Percentiles rank a stretch among this genome's conserved stretches.
Conservation (phyloP, 2,329 filamentous ascomycete genomes). For the Phyllosticta paracitricarpa region DNA sequence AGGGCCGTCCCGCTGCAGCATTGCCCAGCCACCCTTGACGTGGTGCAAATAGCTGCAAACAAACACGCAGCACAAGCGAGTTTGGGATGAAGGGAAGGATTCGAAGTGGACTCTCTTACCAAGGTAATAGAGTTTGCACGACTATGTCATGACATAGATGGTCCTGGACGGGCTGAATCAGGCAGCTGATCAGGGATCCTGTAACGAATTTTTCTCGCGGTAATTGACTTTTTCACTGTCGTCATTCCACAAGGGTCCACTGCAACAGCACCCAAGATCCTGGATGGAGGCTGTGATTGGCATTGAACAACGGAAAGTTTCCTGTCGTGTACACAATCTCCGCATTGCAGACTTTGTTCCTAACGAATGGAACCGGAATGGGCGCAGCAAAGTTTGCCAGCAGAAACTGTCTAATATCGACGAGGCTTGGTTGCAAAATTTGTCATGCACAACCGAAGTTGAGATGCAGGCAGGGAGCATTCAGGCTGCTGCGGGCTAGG, state of each 20-base stretch:
- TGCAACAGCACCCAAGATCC: background rate
- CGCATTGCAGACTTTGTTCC: background rate
- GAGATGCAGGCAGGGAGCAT: too few species aligned
- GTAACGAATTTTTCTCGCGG: background rate
- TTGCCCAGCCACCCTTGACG: background rate
- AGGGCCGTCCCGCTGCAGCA: background rate
- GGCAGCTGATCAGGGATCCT: background rate
- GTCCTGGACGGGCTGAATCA: background rate
- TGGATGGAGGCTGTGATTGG: background rate
- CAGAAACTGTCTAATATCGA: background rate
- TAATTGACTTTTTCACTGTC: background rate
- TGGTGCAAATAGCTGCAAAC: background rate
- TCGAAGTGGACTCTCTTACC: background rate
- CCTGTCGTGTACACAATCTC: background rate
- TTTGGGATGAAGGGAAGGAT: background rate
- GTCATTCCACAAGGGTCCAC: background rate
- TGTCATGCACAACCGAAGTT: too few species aligned
- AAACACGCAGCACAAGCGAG: background rate
- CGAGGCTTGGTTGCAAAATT: too few species aligned
- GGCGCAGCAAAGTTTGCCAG: background rate
- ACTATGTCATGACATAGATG: background rate
- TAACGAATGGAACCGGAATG: background rate
- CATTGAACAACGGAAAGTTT: background rate
- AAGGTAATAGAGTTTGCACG: background rate
- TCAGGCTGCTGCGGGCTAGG: too few species aligned